Base-by-base conservation (phyloP, 192 early-diverging fungal species). In the Gonapodya sp. region DNA sequence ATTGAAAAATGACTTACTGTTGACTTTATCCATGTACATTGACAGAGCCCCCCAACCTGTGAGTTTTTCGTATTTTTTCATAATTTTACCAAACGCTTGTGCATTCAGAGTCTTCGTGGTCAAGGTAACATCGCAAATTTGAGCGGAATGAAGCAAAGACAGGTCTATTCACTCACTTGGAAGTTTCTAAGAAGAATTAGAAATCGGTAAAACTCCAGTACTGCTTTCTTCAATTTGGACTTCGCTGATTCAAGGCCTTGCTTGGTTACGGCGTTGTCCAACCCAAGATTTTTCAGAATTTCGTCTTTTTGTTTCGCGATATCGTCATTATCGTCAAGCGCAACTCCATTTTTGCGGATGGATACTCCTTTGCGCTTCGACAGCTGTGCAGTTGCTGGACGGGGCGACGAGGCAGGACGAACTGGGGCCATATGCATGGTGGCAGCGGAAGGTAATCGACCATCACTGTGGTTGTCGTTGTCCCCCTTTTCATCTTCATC, bases 201-300 rank as follows among this genome's bases (percentile, higher is more conserved):
- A 33, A 77, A 77, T 18, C 75, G 75, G 75, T 77, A 77, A 33
- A 31, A 77, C 31, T 77, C 75, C 75, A 77, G 18, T 33, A 77
- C 31, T 2, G 75, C 75, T 33, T 77, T 2, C 30, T 18, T 77
- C 75, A 31, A 2, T 18, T 31, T 2, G 8, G 18, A 34, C 31
- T 33, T 18, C 75, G 75, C 75, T 16, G 8, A 16, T 24, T 64
- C 46, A 16, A 64, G 46, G 46, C 24, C 46, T 64, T 64, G 46
- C 46, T 64, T 64, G 8, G 46, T 64, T 24, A 64, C 46, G 8
- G 8, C 24, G 8, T 64, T 24, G 46, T 64, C 46, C 46, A 64
- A 64, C 8, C 46, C 46, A 8, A 64, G 46, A 16, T 64, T 64
- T 24, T 64, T 64, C 46, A 64, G 46, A 8, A 64, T 64, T 64